Evolutionary conservation across 2,329 filamentous ascomycete species (phyloP), one percentile per base, ranked within the genome.

Genomic region (Penicillium fuscoglaucum): DNA sequence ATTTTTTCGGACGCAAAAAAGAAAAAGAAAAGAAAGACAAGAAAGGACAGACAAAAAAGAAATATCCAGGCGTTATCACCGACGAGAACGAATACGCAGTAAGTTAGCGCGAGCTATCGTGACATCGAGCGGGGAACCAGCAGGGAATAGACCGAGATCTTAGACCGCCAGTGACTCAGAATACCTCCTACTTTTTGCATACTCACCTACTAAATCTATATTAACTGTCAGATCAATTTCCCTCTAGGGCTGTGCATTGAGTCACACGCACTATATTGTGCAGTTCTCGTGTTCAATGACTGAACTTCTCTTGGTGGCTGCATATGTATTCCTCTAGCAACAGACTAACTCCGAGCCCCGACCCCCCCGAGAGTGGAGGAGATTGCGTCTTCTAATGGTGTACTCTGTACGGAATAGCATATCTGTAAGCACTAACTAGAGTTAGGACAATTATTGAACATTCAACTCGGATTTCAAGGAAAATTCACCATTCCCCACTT

Each of bases 81-180:
- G 8, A 31, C 49, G 13, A 31, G n/a, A 44, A n/a, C 49, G 13
- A 52, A 41, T 17, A 8, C 50, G 39, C 15, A 3, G 10, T 9
- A 21, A 40, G 29, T 24, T 55, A 55, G 52, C 35, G 44, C 19
- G 15, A 40, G 35, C 26, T 33, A 19, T 26, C 15, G 49, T 41
- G 43, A 37, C 49, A 47, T 47, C 39, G 50, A 54, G 55, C 44
- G 50, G 55, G 43, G 55, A 46, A 21, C 17, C 1, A 33, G 3
- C 2, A 12, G 26, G 44, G 9, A 49, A 37, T 37, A 26, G 50
- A 37, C 29, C 29, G 41, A 46, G 41, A 46, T 26, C 52, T 55
- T 19, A 55, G 52, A 55, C 52, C 44, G 13, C 24, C 21, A 35
- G 26, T 58, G 55, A 58, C 17, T 58, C 55, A 58, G 48, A 56